A percentile compares a stretch with the other conserved stretches of the same genome.
Evolutionary conservation across 1,284 basidiomycete species (phyloP).

Genomic region (Meripilus lineatus): DNA sequence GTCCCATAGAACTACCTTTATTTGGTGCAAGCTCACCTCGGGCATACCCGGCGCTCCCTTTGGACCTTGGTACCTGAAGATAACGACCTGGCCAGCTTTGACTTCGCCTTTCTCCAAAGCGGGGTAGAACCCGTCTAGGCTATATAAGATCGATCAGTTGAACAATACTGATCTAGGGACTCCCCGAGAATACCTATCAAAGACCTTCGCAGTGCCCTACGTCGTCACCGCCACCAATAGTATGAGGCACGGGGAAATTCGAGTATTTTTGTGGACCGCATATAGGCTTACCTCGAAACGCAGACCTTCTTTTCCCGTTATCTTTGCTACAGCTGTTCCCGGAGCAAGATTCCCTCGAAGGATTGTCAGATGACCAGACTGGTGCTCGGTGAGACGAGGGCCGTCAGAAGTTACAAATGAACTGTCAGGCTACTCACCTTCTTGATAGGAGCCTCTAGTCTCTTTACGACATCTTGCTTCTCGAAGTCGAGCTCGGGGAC

Average conservation of each 20-base stretch:
- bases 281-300: too few species aligned
- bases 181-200: conserved; percentile 65
- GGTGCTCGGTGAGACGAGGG: conserved; percentile 6
- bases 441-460: conserved; percentile 85
- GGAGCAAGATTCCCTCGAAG: conserved; percentile 89
- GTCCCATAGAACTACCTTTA: too few species aligned
- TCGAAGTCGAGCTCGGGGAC: conserved; percentile 73
- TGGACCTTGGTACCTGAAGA: conserved; percentile 94
- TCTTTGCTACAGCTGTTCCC: conserved; percentile 89
- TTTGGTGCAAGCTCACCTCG: too few species aligned
- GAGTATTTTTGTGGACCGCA: too few species aligned
- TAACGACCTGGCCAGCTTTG: conserved; percentile 80
- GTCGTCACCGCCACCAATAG: too few species aligned
- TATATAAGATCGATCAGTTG: conserved; percentile 28
- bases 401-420: not conserved
- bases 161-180: too few species aligned
- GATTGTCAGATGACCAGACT: conserved; percentile 90
- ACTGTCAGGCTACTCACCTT: conserved; percentile 5
- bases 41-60: conserved; percentile 98
- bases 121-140: conserved; percentile 80
- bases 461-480: conserved; percentile 81
- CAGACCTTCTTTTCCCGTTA: conserved; percentile 94
- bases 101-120: conserved; percentile 83
- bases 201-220: conserved; percentile 74
- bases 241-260: too few species aligned